Evolutionary conservation across 768 basidiomycete genomes (phyloP).

Genomic region (Clathrus columnatus): DNA sequence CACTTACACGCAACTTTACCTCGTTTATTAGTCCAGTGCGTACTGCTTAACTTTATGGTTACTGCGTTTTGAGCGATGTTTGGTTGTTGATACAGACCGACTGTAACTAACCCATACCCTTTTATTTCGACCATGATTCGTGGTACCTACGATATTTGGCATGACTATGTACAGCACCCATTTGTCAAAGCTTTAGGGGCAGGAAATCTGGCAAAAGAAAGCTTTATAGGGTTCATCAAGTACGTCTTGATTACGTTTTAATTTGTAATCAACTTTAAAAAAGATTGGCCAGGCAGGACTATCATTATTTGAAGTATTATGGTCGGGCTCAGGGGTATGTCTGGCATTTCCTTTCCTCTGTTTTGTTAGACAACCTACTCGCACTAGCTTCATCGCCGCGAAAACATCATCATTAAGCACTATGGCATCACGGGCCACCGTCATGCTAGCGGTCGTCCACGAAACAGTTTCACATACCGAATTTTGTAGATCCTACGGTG

Average conservation of each 20-base stretch:
- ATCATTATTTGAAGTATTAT: constrained; percentile 76
- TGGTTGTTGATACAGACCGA: constrained; percentile 36
- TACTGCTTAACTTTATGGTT: constrained; percentile 14
- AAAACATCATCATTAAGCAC: constrained; percentile 60
- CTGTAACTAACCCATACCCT: constrained; percentile 53
- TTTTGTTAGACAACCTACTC: background rate
- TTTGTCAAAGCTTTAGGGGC: constrained; percentile 71
- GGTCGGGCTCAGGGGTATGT: constrained; percentile 65
- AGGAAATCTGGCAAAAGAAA: constrained; percentile 55
- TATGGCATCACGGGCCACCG: constrained; percentile 55
- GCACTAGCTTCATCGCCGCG: constrained; percentile 58
- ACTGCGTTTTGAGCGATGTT: background rate
- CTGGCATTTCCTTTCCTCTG: background rate
- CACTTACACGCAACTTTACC: constrained; percentile 58
- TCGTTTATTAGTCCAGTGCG: constrained; percentile 47
- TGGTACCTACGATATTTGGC: constrained; percentile 49
- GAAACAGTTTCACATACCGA: constrained; percentile 67
- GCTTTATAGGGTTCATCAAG: constrained; percentile 83
- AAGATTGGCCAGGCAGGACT: constrained; percentile 64
- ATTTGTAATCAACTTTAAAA: background rate
- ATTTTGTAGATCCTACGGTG: constrained; percentile 65
- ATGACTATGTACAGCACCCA: constrained; percentile 70
- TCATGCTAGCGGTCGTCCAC: constrained; percentile 51
- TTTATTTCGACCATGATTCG: constrained; percentile 58
- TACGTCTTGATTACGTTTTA: constrained; percentile 25